These are phyloP conservation scores for Avena insularis DNA, from an alignment of 176 grass and related monocot genomes.

Conservation along the genomic window DNA sequence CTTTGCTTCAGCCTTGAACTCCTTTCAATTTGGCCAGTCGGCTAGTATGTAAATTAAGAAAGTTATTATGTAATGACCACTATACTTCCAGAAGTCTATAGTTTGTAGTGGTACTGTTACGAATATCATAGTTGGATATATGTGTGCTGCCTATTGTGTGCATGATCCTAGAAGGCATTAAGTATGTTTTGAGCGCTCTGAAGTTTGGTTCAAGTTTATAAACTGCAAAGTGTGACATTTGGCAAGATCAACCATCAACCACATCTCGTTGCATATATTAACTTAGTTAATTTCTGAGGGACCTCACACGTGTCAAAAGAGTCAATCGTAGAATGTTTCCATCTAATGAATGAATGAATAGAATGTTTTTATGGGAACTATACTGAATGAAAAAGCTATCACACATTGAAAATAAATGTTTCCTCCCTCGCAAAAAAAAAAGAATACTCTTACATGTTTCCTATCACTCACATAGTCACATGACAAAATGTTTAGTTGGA, in stretches of 20 bases:
- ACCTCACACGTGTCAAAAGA: no score
- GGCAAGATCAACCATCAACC: background rate
- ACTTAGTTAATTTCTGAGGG: background rate
- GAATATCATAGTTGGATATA: background rate
- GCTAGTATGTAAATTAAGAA: background rate
- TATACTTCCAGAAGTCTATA: background rate
- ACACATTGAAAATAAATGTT: no score
- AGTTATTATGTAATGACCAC: background rate
- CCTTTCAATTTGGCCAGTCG: background rate
- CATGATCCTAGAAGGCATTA: background rate
- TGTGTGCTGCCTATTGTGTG: background rate
- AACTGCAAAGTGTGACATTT: background rate
- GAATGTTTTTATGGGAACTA: no score
- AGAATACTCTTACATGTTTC: no score
- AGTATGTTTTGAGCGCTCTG: background rate
- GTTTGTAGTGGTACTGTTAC: background rate
- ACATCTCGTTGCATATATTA: background rate
- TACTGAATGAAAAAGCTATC: no score
- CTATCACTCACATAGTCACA: no score
- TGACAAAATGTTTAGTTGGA: no score
- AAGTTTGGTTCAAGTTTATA: background rate
- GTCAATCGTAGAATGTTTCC: no score
- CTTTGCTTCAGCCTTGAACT: background rate
- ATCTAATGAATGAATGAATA: no score
- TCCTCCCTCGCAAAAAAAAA: no score